Conservation (phyloP, 2,329 filamentous ascomycete species). For the Fusarium sp. region DNA sequence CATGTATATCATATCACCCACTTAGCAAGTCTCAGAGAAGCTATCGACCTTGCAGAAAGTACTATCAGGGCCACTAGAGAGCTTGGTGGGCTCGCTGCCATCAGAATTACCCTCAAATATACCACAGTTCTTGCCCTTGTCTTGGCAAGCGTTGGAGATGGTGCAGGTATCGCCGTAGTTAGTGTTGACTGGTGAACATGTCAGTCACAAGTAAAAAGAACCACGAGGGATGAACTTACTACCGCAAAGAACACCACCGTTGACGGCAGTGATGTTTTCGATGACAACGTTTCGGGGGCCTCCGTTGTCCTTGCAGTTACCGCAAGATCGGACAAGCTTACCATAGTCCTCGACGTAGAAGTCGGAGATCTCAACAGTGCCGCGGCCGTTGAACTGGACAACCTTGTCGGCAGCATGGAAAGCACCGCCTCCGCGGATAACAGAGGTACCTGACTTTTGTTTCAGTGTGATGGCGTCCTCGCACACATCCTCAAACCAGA, state of each 20-base stretch:
- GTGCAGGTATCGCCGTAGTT: conserved; percentile 43
- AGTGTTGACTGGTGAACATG: conserved; percentile 26
- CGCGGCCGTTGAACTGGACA: conserved; percentile 57
- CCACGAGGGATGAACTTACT: conserved; percentile 10
- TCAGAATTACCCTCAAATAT: conserved; percentile 34
- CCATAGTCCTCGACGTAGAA: conserved; percentile 53
- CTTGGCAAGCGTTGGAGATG: conserved; percentile 38
- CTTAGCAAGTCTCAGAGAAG: conserved; percentile 33
- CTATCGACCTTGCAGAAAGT: conserved; percentile 28
- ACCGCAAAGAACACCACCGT: conserved; percentile 39
- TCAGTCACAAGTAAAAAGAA: not conserved
- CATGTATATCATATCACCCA: not conserved
- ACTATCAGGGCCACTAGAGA: conserved; percentile 35
- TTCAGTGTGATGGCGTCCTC: conserved; percentile 53
- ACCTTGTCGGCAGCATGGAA: conserved; percentile 56
- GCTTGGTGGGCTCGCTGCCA: conserved; percentile 34
- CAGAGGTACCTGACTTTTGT: conserved; percentile 53
- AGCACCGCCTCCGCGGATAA: conserved; percentile 56
- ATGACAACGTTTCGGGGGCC: conserved; percentile 36
- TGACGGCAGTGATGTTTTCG: conserved; percentile 33
- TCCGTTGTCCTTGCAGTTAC: conserved; percentile 44
- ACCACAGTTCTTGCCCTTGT: conserved; percentile 37
- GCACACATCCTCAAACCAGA: conserved; percentile 55
- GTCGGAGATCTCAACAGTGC: conserved; percentile 50
- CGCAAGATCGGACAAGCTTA: conserved; percentile 63